A percentile compares a stretch with the other conserved stretches of the same genome.
These are phyloP conservation scores for Pythium monospermum DNA, from an alignment of 352 stramenopile species.

Conservation along the genomic window DNA sequence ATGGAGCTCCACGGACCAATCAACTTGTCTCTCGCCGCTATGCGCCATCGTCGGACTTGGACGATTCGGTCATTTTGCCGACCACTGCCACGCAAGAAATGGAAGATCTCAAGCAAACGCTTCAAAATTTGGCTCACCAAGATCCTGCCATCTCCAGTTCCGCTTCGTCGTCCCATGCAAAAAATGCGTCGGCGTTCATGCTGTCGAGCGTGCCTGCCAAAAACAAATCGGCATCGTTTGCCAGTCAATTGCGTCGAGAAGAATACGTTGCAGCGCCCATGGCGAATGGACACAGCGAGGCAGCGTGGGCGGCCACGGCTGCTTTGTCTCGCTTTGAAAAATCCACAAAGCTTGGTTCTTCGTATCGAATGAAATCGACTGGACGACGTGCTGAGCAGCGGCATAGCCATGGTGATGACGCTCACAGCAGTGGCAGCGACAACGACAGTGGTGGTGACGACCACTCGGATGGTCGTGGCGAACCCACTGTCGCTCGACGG, in stretches of 20 bases:
- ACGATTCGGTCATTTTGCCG: slow-evolving; percentile 25
- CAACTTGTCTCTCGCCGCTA: background rate
- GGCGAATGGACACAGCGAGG: slow-evolving; percentile 1
- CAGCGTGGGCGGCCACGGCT: slow-evolving; percentile 5
- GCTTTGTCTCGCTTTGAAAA: slow-evolving; percentile 4
- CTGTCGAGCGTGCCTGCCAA: slow-evolving; percentile 2
- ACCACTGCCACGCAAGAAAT: slow-evolving; percentile 48
- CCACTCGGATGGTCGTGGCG: no score
- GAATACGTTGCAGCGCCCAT: slow-evolving; percentile 1
- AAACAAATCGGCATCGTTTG: slow-evolving; percentile 1
- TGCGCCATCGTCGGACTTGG: slow-evolving; percentile 2
- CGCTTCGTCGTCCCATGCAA: background rate
- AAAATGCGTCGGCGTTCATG: background rate
- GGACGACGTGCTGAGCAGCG: background rate
- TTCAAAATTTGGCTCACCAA: slow-evolving; percentile 51
- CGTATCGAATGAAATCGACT: background rate
- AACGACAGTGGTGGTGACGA: slow-evolving; percentile 1
- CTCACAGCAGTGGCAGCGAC: no score
- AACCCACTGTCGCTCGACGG: slow-evolving; percentile 7
- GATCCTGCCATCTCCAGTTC: slow-evolving; percentile 1
- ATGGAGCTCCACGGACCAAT: no score
- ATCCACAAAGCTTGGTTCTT: no score
- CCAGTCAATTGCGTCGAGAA: slow-evolving; percentile 1
- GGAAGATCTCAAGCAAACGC: slow-evolving; percentile 63
- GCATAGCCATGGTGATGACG: no score